Conservation (phyloP, 2,329 filamentous ascomycete genomes). For the Pezicula carpinea region DNA sequence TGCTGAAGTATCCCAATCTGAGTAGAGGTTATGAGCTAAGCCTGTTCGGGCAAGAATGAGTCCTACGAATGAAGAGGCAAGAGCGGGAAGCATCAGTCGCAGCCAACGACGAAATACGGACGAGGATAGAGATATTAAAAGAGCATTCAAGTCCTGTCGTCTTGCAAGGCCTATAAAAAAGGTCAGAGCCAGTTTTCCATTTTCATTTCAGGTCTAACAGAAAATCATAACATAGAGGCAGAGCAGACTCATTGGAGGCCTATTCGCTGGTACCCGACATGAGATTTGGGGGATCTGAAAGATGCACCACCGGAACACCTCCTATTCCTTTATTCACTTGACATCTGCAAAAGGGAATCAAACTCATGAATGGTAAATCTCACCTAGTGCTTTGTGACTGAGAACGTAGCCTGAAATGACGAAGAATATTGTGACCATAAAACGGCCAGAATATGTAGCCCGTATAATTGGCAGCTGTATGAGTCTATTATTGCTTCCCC, state of each 20-base stretch:
- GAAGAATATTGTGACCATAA: conserved; percentile 43
- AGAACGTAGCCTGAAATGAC: conserved; percentile 42
- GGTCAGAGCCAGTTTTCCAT: not conserved
- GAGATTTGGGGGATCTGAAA: no score
- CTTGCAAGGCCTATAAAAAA: not conserved
- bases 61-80: not conserved
- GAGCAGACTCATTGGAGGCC: not conserved
- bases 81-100: conserved; percentile 36
- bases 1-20: not conserved
- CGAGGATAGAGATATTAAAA: conserved; percentile 33
- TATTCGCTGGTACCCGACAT: not conserved
- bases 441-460: conserved; percentile 36
- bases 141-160: conserved; percentile 27
- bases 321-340: not conserved
- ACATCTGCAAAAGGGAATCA: not conserved
- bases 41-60: not conserved
- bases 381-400: conserved; percentile 44
- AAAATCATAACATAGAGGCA: not conserved
- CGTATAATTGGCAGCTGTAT: conserved; percentile 37
- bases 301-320: no score
- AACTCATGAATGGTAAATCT: conserved; percentile 14
- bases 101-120: conserved; percentile 38
- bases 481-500: conserved; percentile 23
- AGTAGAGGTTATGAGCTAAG: not conserved
- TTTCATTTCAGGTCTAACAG: not conserved